Evolutionary conservation across 2,329 filamentous ascomycete species (phyloP).

Genomic region (Chrysoporthe cubensis): DNA sequence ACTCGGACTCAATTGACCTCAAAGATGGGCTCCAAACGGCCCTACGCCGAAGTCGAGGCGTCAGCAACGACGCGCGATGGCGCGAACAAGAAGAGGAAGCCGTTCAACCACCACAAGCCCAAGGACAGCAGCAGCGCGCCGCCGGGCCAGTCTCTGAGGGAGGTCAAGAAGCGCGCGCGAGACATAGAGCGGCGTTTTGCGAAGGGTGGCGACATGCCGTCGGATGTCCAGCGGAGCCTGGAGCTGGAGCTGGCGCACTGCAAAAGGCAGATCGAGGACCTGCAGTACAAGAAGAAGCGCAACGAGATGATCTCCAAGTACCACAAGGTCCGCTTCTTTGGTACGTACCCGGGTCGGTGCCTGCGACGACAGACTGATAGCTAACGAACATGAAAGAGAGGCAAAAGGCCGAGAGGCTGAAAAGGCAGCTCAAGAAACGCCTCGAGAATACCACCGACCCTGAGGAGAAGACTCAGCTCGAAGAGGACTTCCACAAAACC

Average conservation of each 20-base stretch:
- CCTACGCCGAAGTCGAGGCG: slow-evolving; percentile 34
- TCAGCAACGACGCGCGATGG: slow-evolving; percentile 26
- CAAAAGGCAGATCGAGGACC: slow-evolving; percentile 64
- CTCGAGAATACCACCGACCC: slow-evolving; percentile 55
- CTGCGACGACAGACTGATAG: background rate
- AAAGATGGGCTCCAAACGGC: slow-evolving; percentile 39
- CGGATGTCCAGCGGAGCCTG: slow-evolving; percentile 68
- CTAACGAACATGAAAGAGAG: slow-evolving; percentile 55
- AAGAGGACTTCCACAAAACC: slow-evolving; percentile 65
- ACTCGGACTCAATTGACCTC: background rate
- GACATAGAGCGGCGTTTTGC: slow-evolving; percentile 70
- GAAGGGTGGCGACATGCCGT: slow-evolving; percentile 65
- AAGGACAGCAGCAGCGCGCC: slow-evolving; percentile 57
- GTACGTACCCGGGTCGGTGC: slow-evolving; percentile 48
- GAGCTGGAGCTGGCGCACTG: slow-evolving; percentile 73
- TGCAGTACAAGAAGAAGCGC: slow-evolving; percentile 63
- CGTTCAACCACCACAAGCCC: slow-evolving; percentile 45
- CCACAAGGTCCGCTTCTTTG: slow-evolving; percentile 85
- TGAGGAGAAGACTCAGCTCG: slow-evolving; percentile 55
- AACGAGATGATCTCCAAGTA: slow-evolving; percentile 77
- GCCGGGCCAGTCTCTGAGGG: slow-evolving; percentile 22
- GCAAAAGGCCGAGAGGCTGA: slow-evolving; percentile 70
- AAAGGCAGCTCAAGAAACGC: slow-evolving; percentile 67
- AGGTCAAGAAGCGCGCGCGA: slow-evolving; percentile 71
- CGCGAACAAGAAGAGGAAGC: slow-evolving; percentile 34